Percentiles rank a stretch among this genome's conserved stretches.
These are phyloP conservation scores for Coemansia sp. DNA, from an alignment of 192 early-diverging fungal genomes.

Conservation along the genomic window DNA sequence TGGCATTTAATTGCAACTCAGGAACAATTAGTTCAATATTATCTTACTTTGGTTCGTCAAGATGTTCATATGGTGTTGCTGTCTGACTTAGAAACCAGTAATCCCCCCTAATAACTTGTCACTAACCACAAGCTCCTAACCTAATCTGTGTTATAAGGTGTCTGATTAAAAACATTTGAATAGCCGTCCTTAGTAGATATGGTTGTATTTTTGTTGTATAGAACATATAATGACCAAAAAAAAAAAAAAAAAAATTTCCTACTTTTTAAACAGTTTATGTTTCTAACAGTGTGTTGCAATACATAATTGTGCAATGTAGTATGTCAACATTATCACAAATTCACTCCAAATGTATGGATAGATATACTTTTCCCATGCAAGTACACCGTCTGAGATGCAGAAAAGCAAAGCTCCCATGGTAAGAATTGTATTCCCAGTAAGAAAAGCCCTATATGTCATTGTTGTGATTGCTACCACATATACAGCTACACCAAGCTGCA, in stretches of 20 bases:
- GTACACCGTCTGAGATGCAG: conserved; percentile 45
- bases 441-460: conserved; percentile 40
- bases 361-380: conserved; percentile 46
- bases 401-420: conserved; percentile 37
- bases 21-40: conserved; percentile 86
- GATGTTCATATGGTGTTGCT: conserved; percentile 58
- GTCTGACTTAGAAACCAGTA: conserved; percentile 18
- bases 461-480: conserved; percentile 29
- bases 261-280: neutral
- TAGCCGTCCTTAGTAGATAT: neutral
- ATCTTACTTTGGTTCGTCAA: conserved; percentile 84
- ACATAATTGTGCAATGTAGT: conserved; percentile 50
- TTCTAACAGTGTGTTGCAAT: conserved; percentile 27
- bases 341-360: conserved; percentile 30
- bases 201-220: conserved; percentile 5
- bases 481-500: conserved; percentile 37
- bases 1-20: conserved; percentile 83
- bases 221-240: neutral
- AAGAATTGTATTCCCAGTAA: conserved; percentile 25
- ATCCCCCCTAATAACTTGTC: neutral
- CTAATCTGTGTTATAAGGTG: conserved; percentile 3
- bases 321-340: conserved; percentile 41
- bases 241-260: no score
- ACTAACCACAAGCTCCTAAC: neutral
- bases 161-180: neutral